phyloP scores from a whole-genome alignment of 1,139 yeast genomes.

The Saccharomyces hybrid region DNA sequence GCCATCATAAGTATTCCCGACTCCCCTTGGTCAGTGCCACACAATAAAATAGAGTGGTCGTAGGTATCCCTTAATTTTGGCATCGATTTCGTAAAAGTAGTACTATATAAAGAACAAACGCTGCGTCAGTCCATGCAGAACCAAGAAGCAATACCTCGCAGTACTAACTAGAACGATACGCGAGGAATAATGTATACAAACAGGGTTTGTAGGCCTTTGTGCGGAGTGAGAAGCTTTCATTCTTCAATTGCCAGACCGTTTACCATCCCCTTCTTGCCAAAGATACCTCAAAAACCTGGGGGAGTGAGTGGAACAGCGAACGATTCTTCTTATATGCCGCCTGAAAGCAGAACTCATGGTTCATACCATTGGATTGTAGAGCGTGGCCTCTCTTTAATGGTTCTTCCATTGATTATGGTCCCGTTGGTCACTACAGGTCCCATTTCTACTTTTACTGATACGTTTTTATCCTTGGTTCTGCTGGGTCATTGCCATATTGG shows the following conservation, averaged over 20 bases:
- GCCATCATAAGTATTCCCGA: not conserved
- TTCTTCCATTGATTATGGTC: slow-evolving; percentile 52
- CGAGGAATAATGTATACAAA: not conserved
- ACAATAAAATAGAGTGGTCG: not conserved
- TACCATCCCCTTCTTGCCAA: slow-evolving; percentile 36
- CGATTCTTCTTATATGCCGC: slow-evolving; percentile 58
- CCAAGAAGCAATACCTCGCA: not conserved
- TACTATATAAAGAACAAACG: not conserved
- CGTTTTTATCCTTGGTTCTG: slow-evolving; percentile 45
- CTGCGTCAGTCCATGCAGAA: not conserved
- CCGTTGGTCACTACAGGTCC: slow-evolving; percentile 51
- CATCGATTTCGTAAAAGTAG: not conserved
- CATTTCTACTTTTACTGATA: slow-evolving; percentile 46
- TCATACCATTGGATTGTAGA: slow-evolving; percentile 67
- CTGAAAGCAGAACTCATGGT: slow-evolving; percentile 47
- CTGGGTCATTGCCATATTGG: slow-evolving; percentile 61
- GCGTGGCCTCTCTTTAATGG: slow-evolving; percentile 45
- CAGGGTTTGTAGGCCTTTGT: not conserved
- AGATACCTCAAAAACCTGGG: slow-evolving; percentile 68
- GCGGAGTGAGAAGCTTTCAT: not conserved
- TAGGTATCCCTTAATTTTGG: not conserved
- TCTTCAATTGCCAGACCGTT: slow-evolving; percentile 11
- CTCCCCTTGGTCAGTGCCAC: not conserved
- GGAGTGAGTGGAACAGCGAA: slow-evolving; percentile 63
- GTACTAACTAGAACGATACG: not conserved